Percentiles rank a stretch among this genome's conserved stretches.
Conservation (phyloP, 371 early-diverging fungal species). For the Paraphysoderma sedebokerense region DNA sequence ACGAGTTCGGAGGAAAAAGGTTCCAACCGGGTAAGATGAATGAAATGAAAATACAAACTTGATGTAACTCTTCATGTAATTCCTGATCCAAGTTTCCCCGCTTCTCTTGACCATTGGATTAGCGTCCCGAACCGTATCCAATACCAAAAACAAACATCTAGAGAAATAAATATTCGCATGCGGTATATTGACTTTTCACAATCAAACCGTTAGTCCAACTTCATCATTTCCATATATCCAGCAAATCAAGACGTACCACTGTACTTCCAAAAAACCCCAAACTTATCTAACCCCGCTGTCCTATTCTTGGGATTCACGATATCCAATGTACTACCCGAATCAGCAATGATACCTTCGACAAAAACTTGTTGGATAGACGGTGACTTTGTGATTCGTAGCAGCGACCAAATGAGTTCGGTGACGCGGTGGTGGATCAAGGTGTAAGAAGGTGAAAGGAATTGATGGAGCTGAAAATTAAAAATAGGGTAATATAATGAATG, state of each 20-base stretch:
- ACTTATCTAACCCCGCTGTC: conserved; percentile 28
- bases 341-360: too few relatives aligned
- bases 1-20: too few relatives aligned
- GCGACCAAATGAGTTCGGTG: conserved; percentile 41
- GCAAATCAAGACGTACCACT: too few relatives aligned
- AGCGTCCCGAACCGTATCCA: conserved; percentile 42
- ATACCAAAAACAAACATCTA: conserved; percentile 48
- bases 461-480: neutral
- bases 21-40: too few relatives aligned
- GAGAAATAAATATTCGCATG: conserved; percentile 32
- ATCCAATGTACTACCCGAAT: too few relatives aligned
- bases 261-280: conserved; percentile 65
- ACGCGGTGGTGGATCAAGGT: conserved; percentile 37
- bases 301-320: too few relatives aligned
- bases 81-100: conserved; percentile 54
- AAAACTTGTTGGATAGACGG: too few relatives aligned
- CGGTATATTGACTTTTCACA: conserved; percentile 9
- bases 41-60: conserved; percentile 12
- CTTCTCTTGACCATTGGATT: conserved; percentile 36
- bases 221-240: too few relatives aligned
- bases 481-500: neutral
- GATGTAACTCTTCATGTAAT: conserved; percentile 37
- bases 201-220: too few relatives aligned
- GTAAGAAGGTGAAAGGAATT: conserved; percentile 17
- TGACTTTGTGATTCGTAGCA: conserved; percentile 35